Base-by-base conservation (phyloP, 371 early-diverging fungal genomes). In the Saksenaea oblongispora region DNA sequence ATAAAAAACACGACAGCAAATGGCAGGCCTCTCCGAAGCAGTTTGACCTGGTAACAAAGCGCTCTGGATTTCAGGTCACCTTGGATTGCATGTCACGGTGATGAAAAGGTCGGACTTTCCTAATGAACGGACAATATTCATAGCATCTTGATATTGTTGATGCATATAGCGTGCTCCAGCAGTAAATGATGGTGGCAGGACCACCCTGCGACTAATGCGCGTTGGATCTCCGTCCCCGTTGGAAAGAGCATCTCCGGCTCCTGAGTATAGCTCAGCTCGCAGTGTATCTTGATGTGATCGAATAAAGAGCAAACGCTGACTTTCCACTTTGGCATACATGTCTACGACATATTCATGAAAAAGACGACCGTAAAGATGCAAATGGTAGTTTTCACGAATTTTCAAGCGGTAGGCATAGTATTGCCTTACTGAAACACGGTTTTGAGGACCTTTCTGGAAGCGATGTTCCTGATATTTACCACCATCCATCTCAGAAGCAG, bases 81-180 rank as follows among this genome's bases (percentile, higher is more conserved):
- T 54, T 0, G 78, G 71, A 34, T 75, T 75, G 56, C 74, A 76
- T 1, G 70, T 81, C 14, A 80, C 70, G 0, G 81, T 75, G 9
- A 80, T 61, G 41, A 80, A 80, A 0, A 72, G 54, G 54, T 77
- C 74, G 1, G 75, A 73, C 53, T 73, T 78, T 0, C 78, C 72
- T 42, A 63, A 65, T 0, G 26, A 2, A 1, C 67, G 47, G 0
- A 75, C 66, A 14, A 77, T 66, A 1, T 58, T 60, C 57, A 75
- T 67, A 0, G 71, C 64, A 63, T 78, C 72, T 37, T 76, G 75
- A 31, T 66, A 75, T 42, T 34, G 10, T 22, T 58, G 4, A 7
- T 47, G 34, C 56, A 67, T 59, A 35, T 62, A 55, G 2, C 59
- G 36, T 1, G 60, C 63, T 1, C 63, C 47, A 18, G 59, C 63